Percentiles rank a stretch among this genome's conserved stretches.
phyloP scores from a whole-genome alignment of 192 early-diverging fungal genomes.

The Phlyctochytrium planicorne region DNA sequence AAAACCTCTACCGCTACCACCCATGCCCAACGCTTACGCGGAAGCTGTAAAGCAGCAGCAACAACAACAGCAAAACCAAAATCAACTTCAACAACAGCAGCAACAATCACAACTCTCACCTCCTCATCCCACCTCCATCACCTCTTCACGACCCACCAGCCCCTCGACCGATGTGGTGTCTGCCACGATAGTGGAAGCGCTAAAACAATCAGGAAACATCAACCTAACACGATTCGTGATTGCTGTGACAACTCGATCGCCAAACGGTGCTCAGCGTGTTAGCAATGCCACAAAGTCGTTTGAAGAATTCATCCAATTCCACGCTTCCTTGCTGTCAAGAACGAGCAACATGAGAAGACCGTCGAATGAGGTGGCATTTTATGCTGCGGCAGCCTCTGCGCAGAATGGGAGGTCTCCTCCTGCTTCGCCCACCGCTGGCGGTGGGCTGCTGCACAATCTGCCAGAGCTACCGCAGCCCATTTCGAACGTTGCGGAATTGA shows the following conservation, averaged over 20 bases:
- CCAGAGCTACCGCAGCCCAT: not conserved
- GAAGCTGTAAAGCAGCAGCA: not conserved
- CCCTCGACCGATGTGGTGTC: not conserved
- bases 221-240: not conserved
- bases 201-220: not conserved
- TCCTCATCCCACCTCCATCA: not conserved
- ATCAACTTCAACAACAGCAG: not conserved
- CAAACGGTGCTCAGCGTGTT: not conserved
- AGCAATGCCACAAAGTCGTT: not conserved
- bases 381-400: no score
- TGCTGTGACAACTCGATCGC: not conserved
- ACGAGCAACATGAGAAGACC: no score
- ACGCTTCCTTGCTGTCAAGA: no score
- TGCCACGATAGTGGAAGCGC: not conserved
- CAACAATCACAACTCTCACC: not conserved
- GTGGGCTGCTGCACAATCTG: not conserved
- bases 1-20: not conserved
- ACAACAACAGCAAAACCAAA: not conserved
- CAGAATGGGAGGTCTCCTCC: no score
- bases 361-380: no score
- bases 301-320: not conserved
- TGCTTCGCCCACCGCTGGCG: not conserved
- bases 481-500: not conserved
- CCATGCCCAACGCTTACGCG: not conserved
- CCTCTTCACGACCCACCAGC: no score